Base-by-base conservation (phyloP, 768 basidiomycete genomes). In the Pulveroboletus sp. region DNA sequence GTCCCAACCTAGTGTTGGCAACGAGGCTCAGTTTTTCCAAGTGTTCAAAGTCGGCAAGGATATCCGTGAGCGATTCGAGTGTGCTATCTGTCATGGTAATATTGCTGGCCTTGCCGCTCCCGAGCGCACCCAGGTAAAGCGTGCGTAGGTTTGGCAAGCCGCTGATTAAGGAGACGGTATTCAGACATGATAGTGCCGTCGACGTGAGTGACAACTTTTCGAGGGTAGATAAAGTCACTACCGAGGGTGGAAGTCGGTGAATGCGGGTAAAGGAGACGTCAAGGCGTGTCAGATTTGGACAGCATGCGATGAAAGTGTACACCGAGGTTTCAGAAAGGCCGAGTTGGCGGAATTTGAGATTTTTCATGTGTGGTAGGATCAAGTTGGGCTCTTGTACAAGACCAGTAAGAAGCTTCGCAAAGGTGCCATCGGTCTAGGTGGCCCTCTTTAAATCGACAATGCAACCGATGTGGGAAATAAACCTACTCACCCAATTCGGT, bases 191-290 rank as follows among this genome's bases (percentile, higher is more conserved):
- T 3, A 80, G 64, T 4, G 59, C 60, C 0, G 81, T 83, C 5
- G 83, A 83, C 1, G 81, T 83, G 21, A 87, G 62, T 3, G 77
- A 77, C n/a, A 88, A 66, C 57, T 88, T 88, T 54, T 82, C 77
- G 24, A 87, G 64, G 5, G 58, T 37, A 33, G 57, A 42, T 3
- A 45, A 7, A 4, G 24, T 20, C 17, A 23, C 20, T n/a, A 32
- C 25, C 9, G 43, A 27, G 6, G 42, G 38, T 4, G 59, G 49
- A n/a, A 68, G 69, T 36, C 73, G 77, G 38, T 69, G 76, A 27
- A 84, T 59, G 13, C 57, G 56, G 2, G 84, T 88, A 65, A 85
- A 88, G 6, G 86, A 86, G 14, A 83, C 55, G 52, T 88, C 86
- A 13, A 88, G 67, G 21, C 76, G 76, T 32, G 64, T 63, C 17